phyloP scores from a whole-genome alignment of 2,329 filamentous ascomycete genomes.

The Septoria linicola region DNA sequence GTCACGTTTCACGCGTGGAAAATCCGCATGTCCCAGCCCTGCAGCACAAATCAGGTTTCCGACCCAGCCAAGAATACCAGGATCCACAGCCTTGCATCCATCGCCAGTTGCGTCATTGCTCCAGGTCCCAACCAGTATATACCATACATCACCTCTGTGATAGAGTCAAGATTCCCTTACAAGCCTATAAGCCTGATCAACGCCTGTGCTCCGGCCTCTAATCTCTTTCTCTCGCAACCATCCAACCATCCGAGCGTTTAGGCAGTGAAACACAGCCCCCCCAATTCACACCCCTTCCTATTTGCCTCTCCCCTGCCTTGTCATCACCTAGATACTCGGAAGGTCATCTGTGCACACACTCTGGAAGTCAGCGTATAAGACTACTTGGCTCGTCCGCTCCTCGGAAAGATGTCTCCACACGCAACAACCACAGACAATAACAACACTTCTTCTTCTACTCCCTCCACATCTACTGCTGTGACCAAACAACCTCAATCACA shows the following conservation, averaged over 20 bases:
- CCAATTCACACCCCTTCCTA: too few relatives aligned
- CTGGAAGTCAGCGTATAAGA: constrained; percentile 7
- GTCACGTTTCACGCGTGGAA: constrained; percentile 10
- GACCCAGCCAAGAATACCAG: constrained; percentile 9
- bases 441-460: background rate
- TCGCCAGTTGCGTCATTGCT: constrained; percentile 9
- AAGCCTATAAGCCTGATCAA: constrained; percentile 13
- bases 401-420: constrained; percentile 3
- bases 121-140: constrained; percentile 8
- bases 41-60: constrained; percentile 9
- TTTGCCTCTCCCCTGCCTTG: background rate
- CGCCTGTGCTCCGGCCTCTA: constrained; percentile 5
- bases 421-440: background rate
- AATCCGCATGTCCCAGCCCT: constrained; percentile 7
- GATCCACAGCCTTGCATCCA: constrained; percentile 5
- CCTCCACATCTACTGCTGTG: background rate
- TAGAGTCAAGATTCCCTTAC: background rate
- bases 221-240: constrained; percentile 3
- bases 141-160: constrained; percentile 5
- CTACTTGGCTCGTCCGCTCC: background rate
- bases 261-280: constrained; percentile 8
- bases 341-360: background rate
- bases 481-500: background rate
- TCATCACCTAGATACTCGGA: too few relatives aligned
- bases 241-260: constrained; percentile 5